phyloP scores from a whole-genome alignment of 2,329 filamentous ascomycete genomes.

The Boeremia lycopersici region DNA sequence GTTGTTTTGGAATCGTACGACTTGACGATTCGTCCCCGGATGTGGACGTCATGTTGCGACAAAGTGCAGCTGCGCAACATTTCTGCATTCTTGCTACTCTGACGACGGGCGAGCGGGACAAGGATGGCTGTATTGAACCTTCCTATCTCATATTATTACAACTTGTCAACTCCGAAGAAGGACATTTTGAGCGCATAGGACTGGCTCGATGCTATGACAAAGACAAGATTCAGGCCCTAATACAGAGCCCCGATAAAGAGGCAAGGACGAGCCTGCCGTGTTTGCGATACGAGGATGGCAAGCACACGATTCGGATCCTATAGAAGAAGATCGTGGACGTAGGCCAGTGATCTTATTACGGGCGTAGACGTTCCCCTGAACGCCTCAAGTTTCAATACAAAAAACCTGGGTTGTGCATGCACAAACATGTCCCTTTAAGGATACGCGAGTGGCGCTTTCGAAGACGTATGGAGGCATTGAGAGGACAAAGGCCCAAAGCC shows the following conservation, averaged over 20 bases:
- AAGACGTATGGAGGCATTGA: too few relatives aligned
- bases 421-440: too few relatives aligned
- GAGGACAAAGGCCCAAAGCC: too few relatives aligned
- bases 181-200: too few relatives aligned
- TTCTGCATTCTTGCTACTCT: neutral
- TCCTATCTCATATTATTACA: neutral
- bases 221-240: neutral
- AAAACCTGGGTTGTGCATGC: too few relatives aligned
- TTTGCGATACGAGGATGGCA: neutral
- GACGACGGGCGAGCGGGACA: too few relatives aligned
- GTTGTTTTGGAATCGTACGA: neutral
- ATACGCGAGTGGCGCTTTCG: too few relatives aligned
- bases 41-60: neutral
- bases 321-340: neutral
- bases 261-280: neutral
- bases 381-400: too few relatives aligned
- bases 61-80: neutral
- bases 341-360: too few relatives aligned
- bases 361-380: too few relatives aligned
- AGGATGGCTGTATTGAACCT: neutral
- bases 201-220: neutral
- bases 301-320: neutral
- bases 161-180: neutral
- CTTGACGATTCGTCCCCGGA: neutral
- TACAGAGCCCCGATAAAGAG: neutral